These are phyloP conservation scores for Puccinia triticina DNA, from an alignment of 1,284 basidiomycete genomes.

Conservation along the genomic window DNA sequence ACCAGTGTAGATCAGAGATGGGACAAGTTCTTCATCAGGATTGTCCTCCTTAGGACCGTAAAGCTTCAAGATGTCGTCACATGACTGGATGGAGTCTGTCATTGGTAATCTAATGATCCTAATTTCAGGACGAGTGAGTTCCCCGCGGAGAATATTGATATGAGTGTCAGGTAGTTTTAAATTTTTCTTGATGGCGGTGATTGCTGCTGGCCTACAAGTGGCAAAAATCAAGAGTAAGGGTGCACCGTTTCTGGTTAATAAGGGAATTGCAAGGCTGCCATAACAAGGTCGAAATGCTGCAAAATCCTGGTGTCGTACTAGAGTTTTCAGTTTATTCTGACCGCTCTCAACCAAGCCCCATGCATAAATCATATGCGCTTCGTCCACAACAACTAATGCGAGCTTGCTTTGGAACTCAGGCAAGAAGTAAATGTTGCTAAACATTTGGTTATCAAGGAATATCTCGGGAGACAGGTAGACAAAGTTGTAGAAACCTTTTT, in stretches of 20 bases:
- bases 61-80: neutral
- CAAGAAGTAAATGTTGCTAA: slow-evolving; percentile 2
- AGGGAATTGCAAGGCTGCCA: neutral
- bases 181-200: slow-evolving; percentile 19
- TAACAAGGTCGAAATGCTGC: neutral
- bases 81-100: neutral
- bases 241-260: neutral
- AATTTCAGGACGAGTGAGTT: slow-evolving; percentile 21
- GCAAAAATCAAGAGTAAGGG: slow-evolving; percentile 24
- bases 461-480: no score
- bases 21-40: neutral
- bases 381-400: neutral
- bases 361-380: slow-evolving; percentile 18
- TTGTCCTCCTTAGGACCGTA: neutral
- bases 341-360: slow-evolving; percentile 34
- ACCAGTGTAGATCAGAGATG: slow-evolving; percentile 23
- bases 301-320: slow-evolving; percentile 12
- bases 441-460: slow-evolving; percentile 15
- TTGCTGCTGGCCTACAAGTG: slow-evolving; percentile 22
- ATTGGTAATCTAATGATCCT: neutral
- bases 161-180: neutral
- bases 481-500: no score
- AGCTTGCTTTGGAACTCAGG: slow-evolving; percentile 19
- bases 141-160: neutral
- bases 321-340: slow-evolving; percentile 9